Evolutionary conservation across 495 filamentous ascomycete species (phyloP), one percentile per base, ranked within the genome.

Genomic region (Aspergillus ellipticus): DNA sequence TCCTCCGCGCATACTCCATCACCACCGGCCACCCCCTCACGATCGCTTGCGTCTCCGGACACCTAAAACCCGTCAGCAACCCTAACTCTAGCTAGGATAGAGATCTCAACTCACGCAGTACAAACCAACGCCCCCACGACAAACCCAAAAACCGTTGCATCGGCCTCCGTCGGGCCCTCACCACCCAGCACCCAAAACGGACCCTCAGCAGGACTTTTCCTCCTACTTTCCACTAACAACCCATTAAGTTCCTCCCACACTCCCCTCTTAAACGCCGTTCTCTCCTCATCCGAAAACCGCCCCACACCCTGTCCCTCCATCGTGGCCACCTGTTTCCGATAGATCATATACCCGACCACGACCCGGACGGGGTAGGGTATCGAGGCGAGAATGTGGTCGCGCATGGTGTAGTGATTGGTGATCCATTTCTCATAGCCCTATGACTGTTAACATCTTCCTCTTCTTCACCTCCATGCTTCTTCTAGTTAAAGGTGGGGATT

Each of bases 361-460:
- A 82, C 45, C n/a, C 74, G 77, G 5, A 83, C 16, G 0, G 75
- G 78, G 60, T 77, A 85, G 0, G 82, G 75, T 2, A 85, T 20
- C 0, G 72, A 26, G 19, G 51, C 67, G 15, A 87, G 70, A 1
- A 78, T 66, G 28, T 79, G 64, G 33, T 75, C 74, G 26, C 84
- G 79, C 82, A 84, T 84, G 7, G 69, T 63, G 65, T 85, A 81
- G 73, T 82, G 87, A 63, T 88, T 86, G 42, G 81, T 62, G 4
- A 74, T 56, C 84, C 82, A 87, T 57, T 71, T 79, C 59, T 62
- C 66, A 42, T 64, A 31, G 11, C 19, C 33, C 67, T 68, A 53
- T 60, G 11, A 4, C n/a, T 11, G 15, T 46, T 45, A 43, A 4
- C 16, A 24, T 35, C 11, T 33, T 3, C 26, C 31, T 11, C 42